Percentiles rank a stretch among this genome's conserved stretches.
phyloP scores from a whole-genome alignment of 169 alveolate species.

The Ichthyophthirius multifiliis region DNA sequence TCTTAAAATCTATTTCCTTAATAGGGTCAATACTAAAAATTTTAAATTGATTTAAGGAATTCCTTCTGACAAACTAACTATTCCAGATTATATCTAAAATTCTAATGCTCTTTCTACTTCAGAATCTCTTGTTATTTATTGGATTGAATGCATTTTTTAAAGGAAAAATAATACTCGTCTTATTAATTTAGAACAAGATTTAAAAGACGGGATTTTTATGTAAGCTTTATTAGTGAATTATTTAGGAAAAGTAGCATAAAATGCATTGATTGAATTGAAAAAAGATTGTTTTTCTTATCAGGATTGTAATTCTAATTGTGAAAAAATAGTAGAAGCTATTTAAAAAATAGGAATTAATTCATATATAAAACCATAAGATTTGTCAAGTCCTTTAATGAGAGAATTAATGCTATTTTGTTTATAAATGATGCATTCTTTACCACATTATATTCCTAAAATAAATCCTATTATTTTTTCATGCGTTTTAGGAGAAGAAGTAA shows the following conservation, averaged over 20 bases:
- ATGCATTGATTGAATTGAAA: background rate
- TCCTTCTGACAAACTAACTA: constrained; percentile 24
- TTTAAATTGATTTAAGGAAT: constrained; percentile 57
- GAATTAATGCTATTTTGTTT: constrained; percentile 80
- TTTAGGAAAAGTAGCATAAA: background rate
- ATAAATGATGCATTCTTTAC: constrained; percentile 82
- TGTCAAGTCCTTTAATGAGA: constrained; percentile 62
- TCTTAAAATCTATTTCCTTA: constrained; percentile 82
- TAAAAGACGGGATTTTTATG: background rate
- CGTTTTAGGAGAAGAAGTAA: constrained; percentile 81
- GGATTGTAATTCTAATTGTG: too few relatives aligned
- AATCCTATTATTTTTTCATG: constrained; percentile 77
- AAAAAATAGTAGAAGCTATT: too few relatives aligned
- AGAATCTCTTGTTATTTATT: constrained; percentile 84
- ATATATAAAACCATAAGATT: constrained; percentile 56
- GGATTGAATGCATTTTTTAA: constrained; percentile 88
- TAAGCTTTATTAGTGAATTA: background rate
- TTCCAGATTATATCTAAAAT: constrained; percentile 35
- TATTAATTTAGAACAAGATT: constrained; percentile 76
- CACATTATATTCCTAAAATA: constrained; percentile 89
- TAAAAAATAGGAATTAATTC: constrained; percentile 70
- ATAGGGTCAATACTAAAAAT: constrained; percentile 81
- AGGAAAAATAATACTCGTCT: constrained; percentile 63
- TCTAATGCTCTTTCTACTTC: constrained; percentile 67
- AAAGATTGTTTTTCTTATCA: too few relatives aligned